Evolutionary conservation across 1,139 yeast genomes (phyloP).

Genomic region (Hemisphaericaspora xylofermentans): DNA sequence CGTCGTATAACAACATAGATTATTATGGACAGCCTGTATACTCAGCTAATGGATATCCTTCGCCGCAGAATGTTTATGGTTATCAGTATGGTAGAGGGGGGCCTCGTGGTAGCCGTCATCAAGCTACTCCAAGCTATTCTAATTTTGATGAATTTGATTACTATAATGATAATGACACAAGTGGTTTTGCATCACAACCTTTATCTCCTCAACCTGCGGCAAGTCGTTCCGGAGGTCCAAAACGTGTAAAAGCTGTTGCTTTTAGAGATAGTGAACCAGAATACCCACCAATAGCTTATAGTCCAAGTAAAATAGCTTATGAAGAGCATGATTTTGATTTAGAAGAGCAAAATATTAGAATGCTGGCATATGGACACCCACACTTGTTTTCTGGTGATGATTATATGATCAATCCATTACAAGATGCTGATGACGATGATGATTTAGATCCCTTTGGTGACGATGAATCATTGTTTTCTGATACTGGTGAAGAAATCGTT

Average conservation of each 20-base stretch:
- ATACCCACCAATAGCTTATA: constrained; percentile 31
- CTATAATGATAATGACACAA: neutral
- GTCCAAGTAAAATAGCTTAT: constrained; percentile 28
- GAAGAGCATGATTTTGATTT: constrained; percentile 21
- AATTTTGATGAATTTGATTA: constrained; percentile 3
- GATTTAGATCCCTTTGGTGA: constrained; percentile 48
- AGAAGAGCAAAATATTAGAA: constrained; percentile 9
- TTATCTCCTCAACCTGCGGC: neutral
- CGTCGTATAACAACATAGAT: constrained; percentile 4
- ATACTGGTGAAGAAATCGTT: constrained; percentile 40
- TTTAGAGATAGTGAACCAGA: constrained; percentile 39
- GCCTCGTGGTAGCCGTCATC: constrained; percentile 2
- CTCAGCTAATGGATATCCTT: neutral
- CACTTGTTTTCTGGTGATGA: constrained; percentile 35
- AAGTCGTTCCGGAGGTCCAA: constrained; percentile 11
- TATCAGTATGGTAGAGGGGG: neutral
- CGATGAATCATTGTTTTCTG: constrained; percentile 45
- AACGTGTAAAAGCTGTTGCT: constrained; percentile 30
- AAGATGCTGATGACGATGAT: constrained; percentile 41
- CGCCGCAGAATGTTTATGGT: neutral
- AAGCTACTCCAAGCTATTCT: neutral
- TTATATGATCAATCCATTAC: constrained; percentile 41
- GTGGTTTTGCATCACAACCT: neutral
- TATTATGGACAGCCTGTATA: neutral
- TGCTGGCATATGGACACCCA: constrained; percentile 1